A percentile compares a stretch with the other conserved stretches of the same genome.
Evolutionary conservation across 2,329 filamentous ascomycete species (phyloP).

Genomic region (Alternaria gaisen): DNA sequence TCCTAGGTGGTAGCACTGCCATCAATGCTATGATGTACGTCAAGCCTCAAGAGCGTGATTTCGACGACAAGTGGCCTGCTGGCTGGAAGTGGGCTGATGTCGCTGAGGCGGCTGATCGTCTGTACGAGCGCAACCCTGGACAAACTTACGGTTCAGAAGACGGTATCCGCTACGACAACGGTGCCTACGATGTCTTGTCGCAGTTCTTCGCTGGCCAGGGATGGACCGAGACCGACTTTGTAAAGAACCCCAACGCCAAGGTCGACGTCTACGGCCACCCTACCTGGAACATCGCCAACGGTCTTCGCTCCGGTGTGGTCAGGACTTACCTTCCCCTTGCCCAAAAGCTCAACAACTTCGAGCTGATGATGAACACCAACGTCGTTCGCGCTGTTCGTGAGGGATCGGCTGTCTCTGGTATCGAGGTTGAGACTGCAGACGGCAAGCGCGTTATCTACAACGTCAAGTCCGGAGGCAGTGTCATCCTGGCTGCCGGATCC

Average conservation of each 20-base stretch:
- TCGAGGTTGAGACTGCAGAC: constrained; percentile 62
- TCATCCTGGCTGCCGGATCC: constrained; percentile 72
- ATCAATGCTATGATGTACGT: constrained; percentile 62
- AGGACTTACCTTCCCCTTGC: constrained; percentile 74
- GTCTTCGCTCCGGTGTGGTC: constrained; percentile 73
- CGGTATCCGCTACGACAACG: constrained; percentile 69
- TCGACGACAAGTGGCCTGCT: constrained; percentile 74
- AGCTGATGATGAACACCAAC: constrained; percentile 70
- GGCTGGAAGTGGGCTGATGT: constrained; percentile 76
- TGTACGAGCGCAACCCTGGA: constrained; percentile 76
- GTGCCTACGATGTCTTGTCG: constrained; percentile 70
- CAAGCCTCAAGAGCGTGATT: constrained; percentile 60
- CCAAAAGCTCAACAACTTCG: constrained; percentile 68
- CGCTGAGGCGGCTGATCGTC: constrained; percentile 64
- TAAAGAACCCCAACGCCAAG: constrained; percentile 68
- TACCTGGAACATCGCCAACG: constrained; percentile 71
- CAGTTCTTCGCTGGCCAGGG: constrained; percentile 66
- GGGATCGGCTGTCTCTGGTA: constrained; percentile 68
- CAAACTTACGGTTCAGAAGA: constrained; percentile 72
- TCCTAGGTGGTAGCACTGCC: constrained; percentile 72
- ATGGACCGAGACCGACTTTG: constrained; percentile 71
- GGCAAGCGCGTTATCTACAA: constrained; percentile 60
- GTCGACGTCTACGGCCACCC: constrained; percentile 67
- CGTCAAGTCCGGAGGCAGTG: constrained; percentile 66
- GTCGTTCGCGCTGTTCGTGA: constrained; percentile 71